phyloP scores from a whole-genome alignment of 441 rosid genomes.

The Geranium incanum region DNA sequence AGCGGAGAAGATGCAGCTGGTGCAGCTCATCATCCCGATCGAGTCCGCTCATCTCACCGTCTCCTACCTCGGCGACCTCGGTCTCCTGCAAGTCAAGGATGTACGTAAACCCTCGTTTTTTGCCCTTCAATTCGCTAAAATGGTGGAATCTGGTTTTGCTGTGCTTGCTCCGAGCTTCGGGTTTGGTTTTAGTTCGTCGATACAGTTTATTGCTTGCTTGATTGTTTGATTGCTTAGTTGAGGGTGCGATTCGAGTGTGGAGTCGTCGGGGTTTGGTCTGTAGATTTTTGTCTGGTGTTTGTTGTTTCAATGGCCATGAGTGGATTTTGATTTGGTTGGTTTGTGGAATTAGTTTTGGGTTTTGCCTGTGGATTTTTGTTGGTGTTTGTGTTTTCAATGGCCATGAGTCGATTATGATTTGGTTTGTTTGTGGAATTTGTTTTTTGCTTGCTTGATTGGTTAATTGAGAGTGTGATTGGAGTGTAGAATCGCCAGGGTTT shows the following conservation, averaged over 20 bases:
- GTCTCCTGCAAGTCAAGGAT: constrained; percentile 28
- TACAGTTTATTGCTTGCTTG: neutral
- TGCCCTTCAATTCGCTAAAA: neutral
- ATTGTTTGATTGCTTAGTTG: neutral
- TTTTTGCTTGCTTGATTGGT: neutral
- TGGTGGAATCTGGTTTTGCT: neutral
- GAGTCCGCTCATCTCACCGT: constrained; percentile 22
- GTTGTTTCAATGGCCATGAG: too few relatives aligned
- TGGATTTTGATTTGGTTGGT: neutral
- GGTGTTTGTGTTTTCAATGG: neutral
- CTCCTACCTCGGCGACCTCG: constrained; percentile 28
- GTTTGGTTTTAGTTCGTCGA: neutral
- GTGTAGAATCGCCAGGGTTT: neutral
- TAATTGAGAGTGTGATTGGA: neutral
- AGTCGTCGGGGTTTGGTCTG: neutral
- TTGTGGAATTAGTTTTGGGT: neutral
- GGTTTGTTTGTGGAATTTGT: neutral
- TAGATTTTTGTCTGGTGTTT: neutral
- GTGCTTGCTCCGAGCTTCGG: neutral
- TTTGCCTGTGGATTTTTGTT: neutral
- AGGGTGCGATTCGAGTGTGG: neutral
- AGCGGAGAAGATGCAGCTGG: constrained; percentile 31
- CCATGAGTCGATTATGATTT: neutral
- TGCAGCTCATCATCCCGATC: constrained; percentile 27
- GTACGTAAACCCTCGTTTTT: constrained; percentile 9